A percentile compares a stretch with the other conserved stretches of the same genome.
Evolutionary conservation across 2,329 filamentous ascomycete species (phyloP).

Genomic region (Calonectria fujianensis): DNA sequence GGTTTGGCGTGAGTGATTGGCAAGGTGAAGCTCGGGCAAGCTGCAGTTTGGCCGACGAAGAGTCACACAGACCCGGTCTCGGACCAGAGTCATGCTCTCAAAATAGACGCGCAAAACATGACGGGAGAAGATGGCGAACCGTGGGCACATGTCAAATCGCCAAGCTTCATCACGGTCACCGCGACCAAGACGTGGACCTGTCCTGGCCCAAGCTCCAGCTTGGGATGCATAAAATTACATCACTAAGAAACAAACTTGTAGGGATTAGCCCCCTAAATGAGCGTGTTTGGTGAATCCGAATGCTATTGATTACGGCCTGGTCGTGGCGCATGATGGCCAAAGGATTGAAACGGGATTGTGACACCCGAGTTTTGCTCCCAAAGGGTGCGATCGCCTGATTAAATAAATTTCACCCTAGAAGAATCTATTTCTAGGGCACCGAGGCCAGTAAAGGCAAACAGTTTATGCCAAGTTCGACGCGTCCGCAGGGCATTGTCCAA

Average conservation of each 20-base stretch:
- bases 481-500: conserved; percentile 2
- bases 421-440: not conserved
- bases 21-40: not conserved
- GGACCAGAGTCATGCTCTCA: conserved; percentile 20
- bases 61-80: conserved; percentile 24
- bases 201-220: not conserved
- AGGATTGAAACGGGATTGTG: not conserved
- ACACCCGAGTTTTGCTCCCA: not conserved
- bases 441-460: not conserved
- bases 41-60: conserved; percentile 5
- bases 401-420: not conserved
- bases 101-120: not conserved
- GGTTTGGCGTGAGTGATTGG: not conserved
- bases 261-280: not conserved
- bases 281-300: not conserved
- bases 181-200: not conserved
- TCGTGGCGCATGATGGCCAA: not conserved
- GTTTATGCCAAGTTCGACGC: not conserved
- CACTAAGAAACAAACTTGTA: conserved; percentile 18
- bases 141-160: conserved; percentile 7
- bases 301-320: not conserved
- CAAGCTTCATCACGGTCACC: not conserved
- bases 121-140: conserved; percentile 5
- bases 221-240: conserved; percentile 20
- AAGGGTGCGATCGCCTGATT: not conserved